Percentiles rank a stretch among this genome's conserved stretches.
These are phyloP conservation scores for Lachnellula occidentalis DNA, from an alignment of 2,329 filamentous ascomycete genomes.

Conservation along the genomic window DNA sequence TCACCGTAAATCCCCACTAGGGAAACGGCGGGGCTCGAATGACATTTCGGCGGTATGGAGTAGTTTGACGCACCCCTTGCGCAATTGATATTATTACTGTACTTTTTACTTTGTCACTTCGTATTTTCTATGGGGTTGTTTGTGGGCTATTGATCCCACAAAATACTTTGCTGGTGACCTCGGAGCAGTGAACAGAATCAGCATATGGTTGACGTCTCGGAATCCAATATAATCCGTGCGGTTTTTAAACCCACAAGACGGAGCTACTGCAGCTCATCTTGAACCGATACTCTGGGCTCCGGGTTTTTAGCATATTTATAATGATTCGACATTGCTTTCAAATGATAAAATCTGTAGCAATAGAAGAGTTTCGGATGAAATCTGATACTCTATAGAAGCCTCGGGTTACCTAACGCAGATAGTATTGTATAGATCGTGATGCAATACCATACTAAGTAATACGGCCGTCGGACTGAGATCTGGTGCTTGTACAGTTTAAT, in stretches of 20 bases:
- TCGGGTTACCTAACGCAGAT: too few relatives aligned
- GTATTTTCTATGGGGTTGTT: neutral
- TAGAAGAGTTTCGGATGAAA: too few relatives aligned
- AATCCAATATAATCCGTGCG: conserved; percentile 16
- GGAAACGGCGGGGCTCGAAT: too few relatives aligned
- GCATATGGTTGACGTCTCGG: conserved; percentile 14
- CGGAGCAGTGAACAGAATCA: conserved; percentile 3
- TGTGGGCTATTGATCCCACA: neutral
- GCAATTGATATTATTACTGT: conserved; percentile 11
- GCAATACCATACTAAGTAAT: too few relatives aligned
- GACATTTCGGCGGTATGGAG: too few relatives aligned
- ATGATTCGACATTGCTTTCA: neutral
- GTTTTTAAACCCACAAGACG: conserved; percentile 14
- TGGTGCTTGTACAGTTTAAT: too few relatives aligned
- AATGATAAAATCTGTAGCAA: too few relatives aligned
- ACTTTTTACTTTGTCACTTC: too few relatives aligned
- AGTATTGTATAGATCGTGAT: too few relatives aligned
- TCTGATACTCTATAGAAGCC: too few relatives aligned
- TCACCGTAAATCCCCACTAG: too few relatives aligned
- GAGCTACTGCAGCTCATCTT: conserved; percentile 31
- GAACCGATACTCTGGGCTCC: conserved; percentile 19
- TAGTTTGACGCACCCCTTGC: conserved; percentile 9
- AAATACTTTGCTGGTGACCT: neutral
- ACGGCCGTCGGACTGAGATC: too few relatives aligned
- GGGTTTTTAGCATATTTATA: conserved; percentile 18